These are phyloP conservation scores for Cyberlindnera bimundalis DNA, from an alignment of 805 yeast species.

Conservation along the genomic window DNA sequence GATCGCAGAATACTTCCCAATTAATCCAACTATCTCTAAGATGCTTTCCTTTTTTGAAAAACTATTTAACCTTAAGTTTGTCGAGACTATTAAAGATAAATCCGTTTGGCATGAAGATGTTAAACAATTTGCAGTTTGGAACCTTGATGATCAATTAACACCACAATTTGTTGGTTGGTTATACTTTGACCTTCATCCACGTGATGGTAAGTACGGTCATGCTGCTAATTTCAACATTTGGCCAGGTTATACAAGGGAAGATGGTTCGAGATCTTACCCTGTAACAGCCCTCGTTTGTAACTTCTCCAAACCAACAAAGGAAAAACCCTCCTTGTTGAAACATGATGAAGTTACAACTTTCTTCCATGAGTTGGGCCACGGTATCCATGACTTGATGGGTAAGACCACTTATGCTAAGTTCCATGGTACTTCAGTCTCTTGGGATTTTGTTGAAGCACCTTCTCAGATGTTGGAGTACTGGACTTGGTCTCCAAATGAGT, in stretches of 20 bases:
- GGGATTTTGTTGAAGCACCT: slow-evolving; percentile 92
- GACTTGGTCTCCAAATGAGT: slow-evolving; percentile 72
- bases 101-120: slow-evolving; percentile 80
- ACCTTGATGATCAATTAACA: slow-evolving; percentile 43
- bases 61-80: slow-evolving; percentile 66
- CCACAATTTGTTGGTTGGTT: slow-evolving; percentile 74
- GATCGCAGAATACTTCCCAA: slow-evolving; percentile 76
- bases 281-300: slow-evolving; percentile 81
- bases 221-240: slow-evolving; percentile 77
- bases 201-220: slow-evolving; percentile 85
- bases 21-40: slow-evolving; percentile 58
- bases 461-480: slow-evolving; percentile 87
- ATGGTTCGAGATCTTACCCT: slow-evolving; percentile 55
- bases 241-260: slow-evolving; percentile 51
- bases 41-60: slow-evolving; percentile 72
- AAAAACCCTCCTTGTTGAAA: slow-evolving; percentile 70
- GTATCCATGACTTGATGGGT: slow-evolving; percentile 75
- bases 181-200: slow-evolving; percentile 78
- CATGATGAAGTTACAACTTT: slow-evolving; percentile 79
- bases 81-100: slow-evolving; percentile 37
- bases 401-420: slow-evolving; percentile 61
- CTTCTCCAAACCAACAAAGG: slow-evolving; percentile 69
- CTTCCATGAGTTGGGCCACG: slow-evolving; percentile 90
- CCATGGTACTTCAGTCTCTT: slow-evolving; percentile 68
- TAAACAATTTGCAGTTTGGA: slow-evolving; percentile 69